Percentiles rank a stretch among this genome's conserved stretches.
These are phyloP conservation scores for Moringa oleifera DNA, from an alignment of 345 rosid species.

Conservation along the genomic window DNA sequence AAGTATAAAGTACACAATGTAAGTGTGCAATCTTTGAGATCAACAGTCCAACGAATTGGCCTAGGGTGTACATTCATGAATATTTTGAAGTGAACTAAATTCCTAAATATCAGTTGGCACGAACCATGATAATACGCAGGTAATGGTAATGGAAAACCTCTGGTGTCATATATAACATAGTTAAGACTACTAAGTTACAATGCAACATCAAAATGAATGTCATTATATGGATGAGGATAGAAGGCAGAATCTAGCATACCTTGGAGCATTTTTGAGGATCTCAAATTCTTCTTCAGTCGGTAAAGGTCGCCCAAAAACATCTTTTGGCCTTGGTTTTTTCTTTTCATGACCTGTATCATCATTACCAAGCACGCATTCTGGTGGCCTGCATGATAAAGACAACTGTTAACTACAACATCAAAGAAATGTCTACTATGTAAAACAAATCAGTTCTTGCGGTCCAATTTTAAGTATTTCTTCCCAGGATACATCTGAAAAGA, in stretches of 20 bases:
- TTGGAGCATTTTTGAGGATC: conserved; percentile 81
- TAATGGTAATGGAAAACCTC: neutral
- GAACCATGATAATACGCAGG: no score
- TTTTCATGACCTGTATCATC: conserved; percentile 37
- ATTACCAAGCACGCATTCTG: conserved; percentile 18
- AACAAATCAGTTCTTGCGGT: neutral
- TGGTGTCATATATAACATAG: neutral
- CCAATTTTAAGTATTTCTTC: neutral
- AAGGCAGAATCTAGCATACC: conserved; percentile 30
- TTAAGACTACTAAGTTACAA: no score
- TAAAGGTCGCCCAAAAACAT: conserved; percentile 93
- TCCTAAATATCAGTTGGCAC: no score
- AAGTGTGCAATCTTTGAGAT: no score
- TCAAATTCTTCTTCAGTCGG: conserved; percentile 93
- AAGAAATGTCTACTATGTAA: neutral
- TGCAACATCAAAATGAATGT: no score
- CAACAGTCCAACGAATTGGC: no score
- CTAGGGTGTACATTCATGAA: no score
- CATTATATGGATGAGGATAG: neutral
- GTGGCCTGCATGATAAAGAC: conserved; percentile 30
- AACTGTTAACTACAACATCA: neutral
- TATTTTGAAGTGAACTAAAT: no score
- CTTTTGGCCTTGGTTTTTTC: conserved; percentile 86
- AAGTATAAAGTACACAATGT: no score
- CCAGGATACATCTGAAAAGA: no score